Evolutionary conservation across 306 rosid genomes (phyloP), one percentile per base, ranked within the genome.

Genomic region (Mimosa bimucronata): DNA sequence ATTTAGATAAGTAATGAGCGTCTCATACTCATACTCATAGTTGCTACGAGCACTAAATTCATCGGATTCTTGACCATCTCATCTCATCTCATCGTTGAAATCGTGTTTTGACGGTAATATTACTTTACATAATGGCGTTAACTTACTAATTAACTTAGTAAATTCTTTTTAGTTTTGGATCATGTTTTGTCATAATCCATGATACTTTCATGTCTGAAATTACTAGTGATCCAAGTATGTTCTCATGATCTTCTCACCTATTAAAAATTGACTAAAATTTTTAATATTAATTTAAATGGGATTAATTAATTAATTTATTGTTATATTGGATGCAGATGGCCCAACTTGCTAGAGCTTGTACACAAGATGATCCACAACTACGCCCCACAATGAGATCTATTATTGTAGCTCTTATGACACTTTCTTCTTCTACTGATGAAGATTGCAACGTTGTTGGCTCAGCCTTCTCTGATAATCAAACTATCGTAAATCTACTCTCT

Each of bases 351-450:
- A 90, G 87, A 79, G 97, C 92, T 15, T 92, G 98, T 70, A 93
- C 97, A 14, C 87, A 90, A 40, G 97, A 94, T 60, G 90, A 91
- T 55, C 91, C 97, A 48, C 87, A 85, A 7, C 80, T 92, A 77
- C 93, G 98, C 0, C 97, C 97, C n/a, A 88, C 94, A 71, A 94
- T 92, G 98, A 87, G 97, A 85, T 90, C 94, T 5, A 80, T 91
- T 41, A 97, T 94, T 57, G 97, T 94, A 48, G 97, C 94, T 40
- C 88, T 92, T 15, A 92, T 92, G 97, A 94, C 97, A 76, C 94
- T 94, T 38, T 86, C 91, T 14, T 37, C 88, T 52, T 79, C 82
- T 3, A 94, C 38, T 34, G 38, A 92, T 19, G 60, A 19, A 68
- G 90, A 92, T 79, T 94, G 94, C 75, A 91, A 92, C 9, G 23